Evolutionary conservation across 2,329 filamentous ascomycete genomes (phyloP).

Genomic region (Sclerotiophoma versabilis): DNA sequence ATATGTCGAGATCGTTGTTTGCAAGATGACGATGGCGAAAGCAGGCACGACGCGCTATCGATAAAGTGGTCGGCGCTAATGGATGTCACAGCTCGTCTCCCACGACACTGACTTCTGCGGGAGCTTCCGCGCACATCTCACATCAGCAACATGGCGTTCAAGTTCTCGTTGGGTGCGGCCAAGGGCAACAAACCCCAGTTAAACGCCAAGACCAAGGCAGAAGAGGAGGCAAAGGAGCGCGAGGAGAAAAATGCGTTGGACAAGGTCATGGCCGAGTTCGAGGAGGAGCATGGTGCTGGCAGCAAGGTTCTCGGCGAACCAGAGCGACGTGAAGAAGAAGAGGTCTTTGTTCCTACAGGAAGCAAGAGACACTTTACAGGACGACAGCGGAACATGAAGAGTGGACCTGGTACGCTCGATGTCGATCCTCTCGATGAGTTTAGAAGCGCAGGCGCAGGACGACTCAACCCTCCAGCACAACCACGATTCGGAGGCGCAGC

Average conservation of each 20-base stretch:
- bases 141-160: conserved; percentile 36
- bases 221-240: conserved; percentile 41
- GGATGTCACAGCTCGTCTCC: conserved; percentile 9
- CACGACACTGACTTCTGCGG: conserved; percentile 19
- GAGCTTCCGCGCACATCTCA: conserved; percentile 10
- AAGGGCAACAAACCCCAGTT: conserved; percentile 36
- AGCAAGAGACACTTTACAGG: conserved; percentile 42
- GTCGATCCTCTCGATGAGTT: conserved; percentile 33
- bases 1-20: not conserved
- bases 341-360: conserved; percentile 39
- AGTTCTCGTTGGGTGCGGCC: conserved; percentile 36
- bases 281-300: conserved; percentile 37
- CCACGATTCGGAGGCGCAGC: conserved; percentile 24
- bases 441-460: conserved; percentile 22
- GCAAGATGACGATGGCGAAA: not conserved
- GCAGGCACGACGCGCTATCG: conserved; percentile 24
- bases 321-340: conserved; percentile 29
- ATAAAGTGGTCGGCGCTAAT: conserved; percentile 17
- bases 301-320: conserved; percentile 35
- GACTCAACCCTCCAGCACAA: conserved; percentile 23
- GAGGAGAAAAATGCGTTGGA: conserved; percentile 42
- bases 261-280: conserved; percentile 42
- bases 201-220: conserved; percentile 38
- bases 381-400: conserved; percentile 39
- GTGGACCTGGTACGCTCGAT: conserved; percentile 44